Percentiles rank a stretch among this genome's conserved stretches.
phyloP scores from a whole-genome alignment of 2,329 filamentous ascomycete species.

The Hypoxylon rubiginosum region DNA sequence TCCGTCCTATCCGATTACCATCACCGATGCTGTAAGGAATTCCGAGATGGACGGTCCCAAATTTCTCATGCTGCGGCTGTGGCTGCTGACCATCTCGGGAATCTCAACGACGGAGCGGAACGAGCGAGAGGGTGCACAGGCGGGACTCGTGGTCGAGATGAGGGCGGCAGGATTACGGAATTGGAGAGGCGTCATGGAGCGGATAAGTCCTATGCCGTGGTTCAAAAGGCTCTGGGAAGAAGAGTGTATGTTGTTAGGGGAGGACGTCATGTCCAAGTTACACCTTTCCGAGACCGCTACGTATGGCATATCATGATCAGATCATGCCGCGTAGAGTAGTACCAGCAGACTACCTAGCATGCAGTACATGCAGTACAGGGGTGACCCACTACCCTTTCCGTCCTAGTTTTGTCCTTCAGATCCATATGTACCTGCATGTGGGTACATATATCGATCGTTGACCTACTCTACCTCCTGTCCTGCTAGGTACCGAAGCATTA shows the following conservation, averaged over 20 bases:
- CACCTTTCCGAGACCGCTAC: constrained; percentile 24
- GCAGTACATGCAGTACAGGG: constrained; percentile 34
- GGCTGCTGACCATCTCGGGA: constrained; percentile 29
- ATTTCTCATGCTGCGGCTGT: constrained; percentile 29
- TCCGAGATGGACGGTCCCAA: constrained; percentile 17
- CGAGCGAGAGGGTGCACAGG: constrained; percentile 26
- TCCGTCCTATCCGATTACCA: constrained; percentile 33
- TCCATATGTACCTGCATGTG: constrained; percentile 21
- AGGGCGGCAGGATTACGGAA: constrained; percentile 24
- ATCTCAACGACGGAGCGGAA: constrained; percentile 22
- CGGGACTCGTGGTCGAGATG: constrained; percentile 32
- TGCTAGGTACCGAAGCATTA: constrained; percentile 21
- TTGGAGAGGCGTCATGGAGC: constrained; percentile 28
- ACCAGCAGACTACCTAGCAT: constrained; percentile 23
- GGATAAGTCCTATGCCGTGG: constrained; percentile 36
- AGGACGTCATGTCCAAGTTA: constrained; percentile 32
- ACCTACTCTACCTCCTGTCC: constrained; percentile 21
- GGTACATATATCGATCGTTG: constrained; percentile 16
- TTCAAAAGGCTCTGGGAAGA: constrained; percentile 34
- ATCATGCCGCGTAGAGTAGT: constrained; percentile 26
- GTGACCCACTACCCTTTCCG: constrained; percentile 35
- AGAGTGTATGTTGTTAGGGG: constrained; percentile 33
- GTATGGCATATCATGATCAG: constrained; percentile 22
- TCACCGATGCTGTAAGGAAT: constrained; percentile 26
- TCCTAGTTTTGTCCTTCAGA: constrained; percentile 27